These are phyloP conservation scores for Ophiorrhiza pumila DNA, from an alignment of 257 asterid genomes.

Conservation along the genomic window DNA sequence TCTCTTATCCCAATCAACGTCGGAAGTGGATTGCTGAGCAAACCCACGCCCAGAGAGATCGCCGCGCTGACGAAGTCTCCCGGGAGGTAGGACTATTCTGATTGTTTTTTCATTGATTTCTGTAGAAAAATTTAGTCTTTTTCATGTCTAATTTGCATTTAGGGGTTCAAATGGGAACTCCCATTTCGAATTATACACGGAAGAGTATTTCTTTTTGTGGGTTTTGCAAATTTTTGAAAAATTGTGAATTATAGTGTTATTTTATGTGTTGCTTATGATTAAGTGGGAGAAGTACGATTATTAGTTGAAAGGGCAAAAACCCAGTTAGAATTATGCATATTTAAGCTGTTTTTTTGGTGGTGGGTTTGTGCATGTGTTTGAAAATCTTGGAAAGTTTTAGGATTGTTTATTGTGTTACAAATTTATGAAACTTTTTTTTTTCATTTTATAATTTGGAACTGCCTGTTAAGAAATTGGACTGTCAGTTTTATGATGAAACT, in stretches of 20 bases:
- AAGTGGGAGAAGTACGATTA: too few species aligned
- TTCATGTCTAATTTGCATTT: too few species aligned
- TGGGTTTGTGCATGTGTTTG: background rate
- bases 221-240: background rate
- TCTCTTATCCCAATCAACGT: constrained; percentile 97
- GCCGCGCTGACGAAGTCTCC: constrained; percentile 80
- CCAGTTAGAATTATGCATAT: too few species aligned
- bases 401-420: too few species aligned
- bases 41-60: constrained; percentile 64
- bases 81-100: constrained; percentile 56
- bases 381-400: background rate
- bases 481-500: too few species aligned
- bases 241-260: background rate
- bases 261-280: background rate
- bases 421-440: too few species aligned
- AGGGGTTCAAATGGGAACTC: background rate
- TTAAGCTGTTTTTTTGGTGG: background rate
- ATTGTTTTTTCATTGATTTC: background rate
- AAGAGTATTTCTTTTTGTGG: background rate
- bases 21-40: constrained; percentile 99
- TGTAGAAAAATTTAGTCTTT: background rate
- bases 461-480: too few species aligned
- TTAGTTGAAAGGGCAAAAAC: background rate
- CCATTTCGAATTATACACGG: background rate
- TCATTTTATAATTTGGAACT: too few species aligned